Conservation (phyloP, 495 filamentous ascomycete species). For the Neurospora terricola region DNA sequence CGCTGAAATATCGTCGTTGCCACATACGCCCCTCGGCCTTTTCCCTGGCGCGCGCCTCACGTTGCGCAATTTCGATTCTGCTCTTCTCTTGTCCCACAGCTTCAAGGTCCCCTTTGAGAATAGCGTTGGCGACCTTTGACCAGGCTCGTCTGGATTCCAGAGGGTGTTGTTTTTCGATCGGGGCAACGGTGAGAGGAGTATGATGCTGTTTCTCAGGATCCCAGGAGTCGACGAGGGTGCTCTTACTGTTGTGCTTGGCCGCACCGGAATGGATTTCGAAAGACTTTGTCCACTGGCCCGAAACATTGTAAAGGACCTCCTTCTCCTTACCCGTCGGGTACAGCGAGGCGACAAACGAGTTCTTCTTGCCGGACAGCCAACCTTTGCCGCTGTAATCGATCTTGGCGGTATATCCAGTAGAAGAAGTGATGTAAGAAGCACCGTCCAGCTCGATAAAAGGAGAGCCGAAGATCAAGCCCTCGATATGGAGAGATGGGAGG, state of each 20-base stretch:
- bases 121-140: slow-evolving; percentile 71
- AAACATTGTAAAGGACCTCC: slow-evolving; percentile 70
- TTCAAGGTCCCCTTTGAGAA: slow-evolving; percentile 75
- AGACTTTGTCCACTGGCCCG: slow-evolving; percentile 83
- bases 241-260: slow-evolving; percentile 46
- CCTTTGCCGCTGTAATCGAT: slow-evolving; percentile 89
- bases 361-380: slow-evolving; percentile 93
- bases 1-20: slow-evolving; percentile 75
- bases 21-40: slow-evolving; percentile 68
- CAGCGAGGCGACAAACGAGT: slow-evolving; percentile 71
- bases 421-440: slow-evolving; percentile 71
- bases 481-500: slow-evolving; percentile 84
- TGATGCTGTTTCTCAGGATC: slow-evolving; percentile 50
- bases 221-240: slow-evolving; percentile 54
- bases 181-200: slow-evolving; percentile 61
- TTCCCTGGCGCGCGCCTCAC: slow-evolving; percentile 73
- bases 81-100: slow-evolving; percentile 65
- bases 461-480: slow-evolving; percentile 82
- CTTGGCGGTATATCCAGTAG: slow-evolving; percentile 79
- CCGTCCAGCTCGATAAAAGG: slow-evolving; percentile 87
- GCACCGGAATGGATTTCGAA: slow-evolving; percentile 70
- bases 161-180: slow-evolving; percentile 72
- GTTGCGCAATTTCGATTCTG: slow-evolving; percentile 85
- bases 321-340: slow-evolving; percentile 72
- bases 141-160: slow-evolving; percentile 86